Conservation (phyloP, 306 rosid genomes). For the Gynostemma pentaphyllum region DNA sequence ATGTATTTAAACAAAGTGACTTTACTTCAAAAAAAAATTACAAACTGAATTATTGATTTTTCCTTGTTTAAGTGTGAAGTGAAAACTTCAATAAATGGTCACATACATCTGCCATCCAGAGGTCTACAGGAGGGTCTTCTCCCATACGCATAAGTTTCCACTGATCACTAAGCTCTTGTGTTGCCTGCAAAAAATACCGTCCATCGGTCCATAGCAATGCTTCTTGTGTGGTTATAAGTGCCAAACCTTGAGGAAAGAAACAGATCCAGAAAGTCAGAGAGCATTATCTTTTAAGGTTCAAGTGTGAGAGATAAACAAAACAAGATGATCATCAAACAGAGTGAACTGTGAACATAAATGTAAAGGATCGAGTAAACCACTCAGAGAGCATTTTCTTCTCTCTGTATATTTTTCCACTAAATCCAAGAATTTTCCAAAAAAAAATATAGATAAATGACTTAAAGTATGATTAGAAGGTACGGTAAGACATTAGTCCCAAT, state of each 20-base stretch:
- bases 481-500: not conserved
- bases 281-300: too few species aligned
- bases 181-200: conserved; percentile 90
- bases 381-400: not conserved
- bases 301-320: not conserved
- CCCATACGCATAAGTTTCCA: conserved; percentile 97
- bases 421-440: not conserved
- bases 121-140: conserved; percentile 83
- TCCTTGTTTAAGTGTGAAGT: not conserved
- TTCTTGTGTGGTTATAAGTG: conserved; percentile 57
- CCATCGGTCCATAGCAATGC: conserved; percentile 97
- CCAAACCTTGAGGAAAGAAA: conserved; percentile 43
- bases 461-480: not conserved
- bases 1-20: not conserved
- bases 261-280: not conserved
- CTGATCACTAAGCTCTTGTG: conserved; percentile 60
- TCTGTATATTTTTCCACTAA: too few species aligned
- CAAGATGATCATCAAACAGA: not conserved
- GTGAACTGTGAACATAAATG: not conserved
- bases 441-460: not conserved
- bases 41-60: not conserved
- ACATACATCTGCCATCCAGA: conserved; percentile 91
- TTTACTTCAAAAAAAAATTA: not conserved
- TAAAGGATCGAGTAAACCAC: not conserved
- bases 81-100: not conserved